Evolutionary conservation across 2,329 filamentous ascomycete species (phyloP), one percentile per base, ranked within the genome.

Genomic region (Pseudopithomyces chartarum): DNA sequence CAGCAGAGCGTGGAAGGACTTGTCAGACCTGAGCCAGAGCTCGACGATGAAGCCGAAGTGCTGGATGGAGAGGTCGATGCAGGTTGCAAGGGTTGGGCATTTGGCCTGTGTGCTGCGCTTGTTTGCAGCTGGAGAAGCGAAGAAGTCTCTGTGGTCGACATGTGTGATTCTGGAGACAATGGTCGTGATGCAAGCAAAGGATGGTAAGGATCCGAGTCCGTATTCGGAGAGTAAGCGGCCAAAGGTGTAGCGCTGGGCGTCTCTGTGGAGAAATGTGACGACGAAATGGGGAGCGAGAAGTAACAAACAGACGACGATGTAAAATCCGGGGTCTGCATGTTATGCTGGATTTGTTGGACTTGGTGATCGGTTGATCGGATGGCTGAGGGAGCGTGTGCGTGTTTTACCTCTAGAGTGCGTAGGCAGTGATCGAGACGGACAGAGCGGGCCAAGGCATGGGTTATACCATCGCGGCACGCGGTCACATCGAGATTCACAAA

Each of bases 91-190:
- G 70, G 68, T 46, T 71, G 62, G 6, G 71, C 57, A 32, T 60
- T 54, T 11, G 71, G 70, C 13, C 71, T 68, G 54, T 78, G 66
- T 40, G 74, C 71, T 44, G 75, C 75, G 12, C 65, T 47, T 13
- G 75, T 76, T 55, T 78, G 76, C 11, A 77, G 63, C 61, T 78
- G 75, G 51, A 78, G 66, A 26, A 78, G 50, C 51, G 71, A 73
- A 53, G 74, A 74, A 34, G 71, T 67, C 44, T 75, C 70, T 13
- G 55, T 19, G 10, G 66, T 57, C 50, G 59, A 59, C 68, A 68
- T 72, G 43, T 57, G 57, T 33, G 26, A 52, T 46, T 56, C 49
- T 12, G 48, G 29, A 6, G 64, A 55, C n/a, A 54, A 26, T 17
- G 49, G 40, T 42, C 73, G 66, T 33, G 61, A 64, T 53, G 75